A percentile compares a stretch with the other conserved stretches of the same genome.
Evolutionary conservation across 495 filamentous ascomycete species (phyloP).

Genomic region (Astrocystis sublimbata): DNA sequence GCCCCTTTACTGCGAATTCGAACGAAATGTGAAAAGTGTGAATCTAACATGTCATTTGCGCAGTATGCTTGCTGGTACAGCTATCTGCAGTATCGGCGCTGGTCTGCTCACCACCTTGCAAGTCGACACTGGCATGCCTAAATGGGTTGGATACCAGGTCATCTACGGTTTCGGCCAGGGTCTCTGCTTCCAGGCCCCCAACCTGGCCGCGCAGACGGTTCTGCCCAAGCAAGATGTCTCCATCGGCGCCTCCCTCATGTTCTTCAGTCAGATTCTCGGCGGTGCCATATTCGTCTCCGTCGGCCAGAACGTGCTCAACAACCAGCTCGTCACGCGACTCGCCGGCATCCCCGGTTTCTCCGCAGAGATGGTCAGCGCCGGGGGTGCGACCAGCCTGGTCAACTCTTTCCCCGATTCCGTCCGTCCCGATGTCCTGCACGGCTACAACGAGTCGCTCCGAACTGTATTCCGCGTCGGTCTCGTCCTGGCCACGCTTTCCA

Average conservation of each 20-base stretch:
- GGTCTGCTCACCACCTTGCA: slow-evolving; percentile 65
- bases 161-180: slow-evolving; percentile 57
- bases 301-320: slow-evolving; percentile 62
- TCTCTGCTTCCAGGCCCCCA: slow-evolving; percentile 38
- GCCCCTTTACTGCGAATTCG: background rate
- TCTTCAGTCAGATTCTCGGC: slow-evolving; percentile 62
- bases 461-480: slow-evolving; percentile 65
- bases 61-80: slow-evolving; percentile 48
- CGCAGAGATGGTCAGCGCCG: slow-evolving; percentile 47
- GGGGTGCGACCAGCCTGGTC: slow-evolving; percentile 68
- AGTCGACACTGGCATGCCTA: slow-evolving; percentile 45
- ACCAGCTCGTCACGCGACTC: slow-evolving; percentile 51
- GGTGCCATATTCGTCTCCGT: slow-evolving; percentile 64
- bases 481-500: slow-evolving; percentile 56
- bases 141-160: slow-evolving; percentile 71
- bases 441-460: slow-evolving; percentile 69
- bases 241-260: slow-evolving; percentile 61
- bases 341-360: slow-evolving; percentile 49
- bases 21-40: background rate
- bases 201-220: slow-evolving; percentile 49
- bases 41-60: slow-evolving; percentile 8
- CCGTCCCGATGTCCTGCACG: slow-evolving; percentile 53
- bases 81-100: slow-evolving; percentile 59
- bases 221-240: slow-evolving; percentile 56
- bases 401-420: slow-evolving; percentile 44